Conservation (phyloP, 106 monocot genomes). For the Narthecium ossifragum region DNA sequence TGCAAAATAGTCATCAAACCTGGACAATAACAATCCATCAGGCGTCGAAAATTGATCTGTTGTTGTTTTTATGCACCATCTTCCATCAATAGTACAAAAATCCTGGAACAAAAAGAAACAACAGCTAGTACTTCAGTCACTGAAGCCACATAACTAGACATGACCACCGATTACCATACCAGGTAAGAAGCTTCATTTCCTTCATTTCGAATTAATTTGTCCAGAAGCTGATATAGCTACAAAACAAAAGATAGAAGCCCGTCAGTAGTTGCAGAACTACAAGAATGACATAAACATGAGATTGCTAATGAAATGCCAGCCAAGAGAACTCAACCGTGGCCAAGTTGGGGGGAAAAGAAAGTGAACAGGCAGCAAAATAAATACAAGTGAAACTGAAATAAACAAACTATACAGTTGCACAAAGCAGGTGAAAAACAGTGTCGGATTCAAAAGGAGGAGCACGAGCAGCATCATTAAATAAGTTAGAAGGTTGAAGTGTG, state of each 20-base stretch:
- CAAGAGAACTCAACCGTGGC: no score
- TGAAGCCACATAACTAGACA: not conserved
- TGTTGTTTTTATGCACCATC: slow-evolving; percentile 57
- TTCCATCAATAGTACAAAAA: slow-evolving; percentile 52
- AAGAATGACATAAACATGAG: no score
- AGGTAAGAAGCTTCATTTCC: slow-evolving; percentile 25
- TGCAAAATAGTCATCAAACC: slow-evolving; percentile 22
- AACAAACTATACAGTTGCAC: no score
- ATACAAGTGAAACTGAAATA: no score
- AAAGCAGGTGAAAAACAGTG: no score
- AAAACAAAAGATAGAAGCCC: slow-evolving; percentile 4
- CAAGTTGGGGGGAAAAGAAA: no score
- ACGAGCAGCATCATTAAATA: no score
- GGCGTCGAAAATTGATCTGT: slow-evolving; percentile 13
- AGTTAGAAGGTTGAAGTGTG: no score
- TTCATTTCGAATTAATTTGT: slow-evolving; percentile 40
- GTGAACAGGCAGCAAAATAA: no score
- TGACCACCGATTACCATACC: slow-evolving; percentile 29
- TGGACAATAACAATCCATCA: slow-evolving; percentile 59
- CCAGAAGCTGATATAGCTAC: slow-evolving; percentile 73
- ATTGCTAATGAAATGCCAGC: no score
- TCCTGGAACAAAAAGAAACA: slow-evolving; percentile 31
- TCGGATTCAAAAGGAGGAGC: no score
- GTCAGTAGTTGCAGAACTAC: not conserved
- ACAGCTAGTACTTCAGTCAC: slow-evolving; percentile 7